Evolutionary conservation across 495 filamentous ascomycete species (phyloP).

Genomic region (Penicillium samsonianum): DNA sequence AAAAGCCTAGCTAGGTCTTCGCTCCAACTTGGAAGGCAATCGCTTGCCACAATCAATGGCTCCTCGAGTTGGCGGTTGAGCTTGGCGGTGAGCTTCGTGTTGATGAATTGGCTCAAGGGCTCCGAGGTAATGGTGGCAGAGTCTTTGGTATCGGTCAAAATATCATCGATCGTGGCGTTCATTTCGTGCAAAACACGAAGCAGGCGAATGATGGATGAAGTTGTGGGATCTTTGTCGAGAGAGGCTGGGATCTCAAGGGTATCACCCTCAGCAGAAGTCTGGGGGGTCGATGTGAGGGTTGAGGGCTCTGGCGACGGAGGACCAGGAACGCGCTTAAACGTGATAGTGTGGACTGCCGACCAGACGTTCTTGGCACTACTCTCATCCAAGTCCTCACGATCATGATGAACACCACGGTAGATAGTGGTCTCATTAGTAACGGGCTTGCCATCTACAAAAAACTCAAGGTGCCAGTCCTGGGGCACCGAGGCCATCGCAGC

Average conservation of each 20-base stretch:
- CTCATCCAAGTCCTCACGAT: slow-evolving; percentile 64
- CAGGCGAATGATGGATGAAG: slow-evolving; percentile 83
- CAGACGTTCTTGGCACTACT: slow-evolving; percentile 74
- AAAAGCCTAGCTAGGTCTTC: slow-evolving; percentile 95
- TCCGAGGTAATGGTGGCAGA: slow-evolving; percentile 72
- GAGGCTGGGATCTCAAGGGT: slow-evolving; percentile 70
- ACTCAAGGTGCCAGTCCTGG: slow-evolving; percentile 99
- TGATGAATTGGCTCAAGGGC: slow-evolving; percentile 93
- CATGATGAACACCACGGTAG: slow-evolving; percentile 88
- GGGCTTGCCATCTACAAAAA: slow-evolving; percentile 80
- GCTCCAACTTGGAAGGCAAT: slow-evolving; percentile 94
- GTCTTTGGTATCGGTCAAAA: slow-evolving; percentile 85
- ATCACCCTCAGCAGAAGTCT: slow-evolving; percentile 45
- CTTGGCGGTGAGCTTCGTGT: slow-evolving; percentile 98
- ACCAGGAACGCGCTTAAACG: slow-evolving; percentile 82
- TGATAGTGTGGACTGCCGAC: slow-evolving; percentile 87
- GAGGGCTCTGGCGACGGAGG: slow-evolving; percentile 82
- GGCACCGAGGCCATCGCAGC: slow-evolving; percentile 70
- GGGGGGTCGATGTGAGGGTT: slow-evolving; percentile 57
- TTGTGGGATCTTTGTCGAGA: slow-evolving; percentile 78
- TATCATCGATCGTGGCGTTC: slow-evolving; percentile 93
- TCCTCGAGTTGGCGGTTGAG: slow-evolving; percentile 96
- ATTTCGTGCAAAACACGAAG: slow-evolving; percentile 91
- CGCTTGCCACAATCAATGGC: slow-evolving; percentile 97
- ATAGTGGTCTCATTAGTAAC: slow-evolving; percentile 93